Conservation (phyloP, 768 basidiomycete species). For the Termitomyces sp. region DNA sequence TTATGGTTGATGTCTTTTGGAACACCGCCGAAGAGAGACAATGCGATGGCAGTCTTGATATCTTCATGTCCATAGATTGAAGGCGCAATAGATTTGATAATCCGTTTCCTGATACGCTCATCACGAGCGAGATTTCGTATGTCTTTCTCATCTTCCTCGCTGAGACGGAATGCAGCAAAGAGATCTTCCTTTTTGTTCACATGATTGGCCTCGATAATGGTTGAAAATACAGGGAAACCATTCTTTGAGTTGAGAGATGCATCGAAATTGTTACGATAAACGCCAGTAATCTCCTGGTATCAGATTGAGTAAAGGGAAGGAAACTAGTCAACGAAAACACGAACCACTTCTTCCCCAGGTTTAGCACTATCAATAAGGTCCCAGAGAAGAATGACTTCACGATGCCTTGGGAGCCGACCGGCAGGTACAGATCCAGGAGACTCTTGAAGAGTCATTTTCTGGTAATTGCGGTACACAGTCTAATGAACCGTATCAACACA, state of each 20-base stretch:
- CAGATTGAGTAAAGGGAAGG: conserved; percentile 5
- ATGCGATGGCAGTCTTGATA: conserved; percentile 95
- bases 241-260: conserved; percentile 98
- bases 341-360: conserved; percentile 95
- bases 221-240: conserved; percentile 98
- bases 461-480: conserved; percentile 98
- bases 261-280: conserved; percentile 99
- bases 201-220: conserved; percentile 96
- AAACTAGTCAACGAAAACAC: conserved; percentile 19
- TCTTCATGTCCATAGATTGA: conserved; percentile 99
- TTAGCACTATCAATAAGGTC: conserved; percentile 98
- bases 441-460: conserved; percentile 98
- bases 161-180: conserved; percentile 96
- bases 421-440: conserved; percentile 97
- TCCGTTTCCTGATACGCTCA: conserved; percentile 93
- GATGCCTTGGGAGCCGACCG: conserved; percentile 92
- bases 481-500: conserved; percentile 21
- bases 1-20: conserved; percentile 96
- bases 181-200: conserved; percentile 99
- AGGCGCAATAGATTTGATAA: conserved; percentile 97
- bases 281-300: conserved; percentile 88
- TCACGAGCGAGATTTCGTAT: conserved; percentile 86
- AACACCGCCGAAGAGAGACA: conserved; percentile 93
- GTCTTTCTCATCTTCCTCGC: conserved; percentile 93
- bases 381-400: conserved; percentile 96